phyloP scores from a whole-genome alignment of 345 rosid species.

The Aegle marmelos region DNA sequence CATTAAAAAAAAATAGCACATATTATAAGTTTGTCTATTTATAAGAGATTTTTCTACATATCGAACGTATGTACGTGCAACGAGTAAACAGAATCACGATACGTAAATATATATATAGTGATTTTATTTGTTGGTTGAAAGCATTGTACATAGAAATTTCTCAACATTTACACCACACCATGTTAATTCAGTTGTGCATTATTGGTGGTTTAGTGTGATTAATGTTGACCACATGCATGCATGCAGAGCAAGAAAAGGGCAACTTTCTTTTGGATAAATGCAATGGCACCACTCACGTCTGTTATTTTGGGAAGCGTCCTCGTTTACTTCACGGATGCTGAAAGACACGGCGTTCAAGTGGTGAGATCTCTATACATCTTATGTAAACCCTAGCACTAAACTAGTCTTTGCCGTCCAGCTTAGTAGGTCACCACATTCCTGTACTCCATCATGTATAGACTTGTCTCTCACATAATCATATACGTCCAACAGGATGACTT shows the following conservation, averaged over 20 bases:
- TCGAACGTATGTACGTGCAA: too few relatives aligned
- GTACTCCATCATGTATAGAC: not conserved
- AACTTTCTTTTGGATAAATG: conserved; percentile 81
- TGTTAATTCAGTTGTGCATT: too few relatives aligned
- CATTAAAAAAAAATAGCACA: too few relatives aligned
- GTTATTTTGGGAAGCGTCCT: conserved; percentile 82
- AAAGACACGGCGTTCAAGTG: conserved; percentile 95
- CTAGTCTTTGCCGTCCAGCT: not conserved
- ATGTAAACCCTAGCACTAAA: not conserved
- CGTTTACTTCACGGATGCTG: conserved; percentile 82
- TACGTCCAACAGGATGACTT: not conserved
- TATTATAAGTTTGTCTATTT: too few relatives aligned
- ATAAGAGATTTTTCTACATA: too few relatives aligned
- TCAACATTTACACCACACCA: too few relatives aligned
- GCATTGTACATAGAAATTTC: too few relatives aligned
- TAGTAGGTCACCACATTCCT: too few relatives aligned
- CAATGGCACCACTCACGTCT: conserved; percentile 88
- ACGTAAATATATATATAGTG: too few relatives aligned
- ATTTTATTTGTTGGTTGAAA: too few relatives aligned
- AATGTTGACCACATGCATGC: not conserved
- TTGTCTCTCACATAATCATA: not conserved
- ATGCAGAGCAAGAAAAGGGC: conserved; percentile 74
- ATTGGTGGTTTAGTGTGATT: too few relatives aligned
- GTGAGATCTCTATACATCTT: conserved; percentile 28
- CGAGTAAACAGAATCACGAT: too few relatives aligned